Evolutionary conservation across 495 filamentous ascomycete genomes (phyloP), one percentile per base, ranked within the genome.

Genomic region (Lepidopterella palustris): DNA sequence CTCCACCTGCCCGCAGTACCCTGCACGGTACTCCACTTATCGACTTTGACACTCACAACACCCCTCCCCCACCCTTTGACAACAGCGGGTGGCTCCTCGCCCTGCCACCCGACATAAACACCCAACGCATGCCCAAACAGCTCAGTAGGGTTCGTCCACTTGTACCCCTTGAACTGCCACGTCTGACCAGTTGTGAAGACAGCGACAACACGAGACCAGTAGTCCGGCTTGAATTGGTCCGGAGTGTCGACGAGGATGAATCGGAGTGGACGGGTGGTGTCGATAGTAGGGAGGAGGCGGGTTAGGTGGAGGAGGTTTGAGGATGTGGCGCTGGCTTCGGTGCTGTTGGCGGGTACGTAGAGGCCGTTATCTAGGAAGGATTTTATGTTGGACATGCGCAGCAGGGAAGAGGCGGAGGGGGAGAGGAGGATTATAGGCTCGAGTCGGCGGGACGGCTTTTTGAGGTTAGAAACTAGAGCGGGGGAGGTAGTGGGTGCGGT

Each of bases 81-180:
- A 25, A 80, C 79, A 24, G 83, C 79, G 0, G 95, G 95, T 5
- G 84, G 74, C 59, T 84, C 79, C 66, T 99, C 95, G 5, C 89
- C 92, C 39, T 87, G 79, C 89, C 89, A 97, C 2, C 93, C 93
- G 25, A 97, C 84, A 69, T 92, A 95, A 45, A 97, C 77, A 50
- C 93, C 93, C 13, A 87, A 78, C 20, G 88, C 86, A 63, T 96
- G 87, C 60, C 83, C 80, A 75, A 99, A 99, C 28, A 99, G 79
- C 61, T 97, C 93, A 2, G 82, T 76, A 4, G 95, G 89, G 25
- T 89, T 84, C 59, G 87, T 85, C 92, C 93, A 97, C 75, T 93
- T 95, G 80, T 97, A 99, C 48, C 84, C 87, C 75, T 96, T 95
- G 76, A 97, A 99, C 73, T 99, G 93, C 93, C 93, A 99, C 10